These are phyloP conservation scores for Gardenia jasminoides DNA, from an alignment of 257 asterid species.

Conservation along the genomic window DNA sequence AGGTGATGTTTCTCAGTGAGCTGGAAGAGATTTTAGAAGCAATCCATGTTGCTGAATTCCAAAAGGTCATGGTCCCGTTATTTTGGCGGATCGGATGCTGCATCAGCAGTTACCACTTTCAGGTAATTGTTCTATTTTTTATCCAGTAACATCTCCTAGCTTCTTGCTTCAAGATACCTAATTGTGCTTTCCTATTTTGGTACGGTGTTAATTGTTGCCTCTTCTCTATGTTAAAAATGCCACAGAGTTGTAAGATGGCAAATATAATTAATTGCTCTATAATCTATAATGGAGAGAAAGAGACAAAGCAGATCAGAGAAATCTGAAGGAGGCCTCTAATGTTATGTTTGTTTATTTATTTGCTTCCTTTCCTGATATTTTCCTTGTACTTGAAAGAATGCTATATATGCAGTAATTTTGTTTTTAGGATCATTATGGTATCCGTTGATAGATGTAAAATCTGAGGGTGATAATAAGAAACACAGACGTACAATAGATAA, in stretches of 20 bases:
- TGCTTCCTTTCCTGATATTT: neutral
- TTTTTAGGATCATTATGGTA: neutral
- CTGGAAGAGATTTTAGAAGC: constrained; percentile 77
- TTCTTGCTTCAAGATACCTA: constrained; percentile 11
- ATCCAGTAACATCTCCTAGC: constrained; percentile 4
- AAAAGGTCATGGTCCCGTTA: constrained; percentile 71
- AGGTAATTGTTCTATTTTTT: constrained; percentile 44
- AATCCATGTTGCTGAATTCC: constrained; percentile 68
- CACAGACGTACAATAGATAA: neutral
- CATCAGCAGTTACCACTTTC: constrained; percentile 74
- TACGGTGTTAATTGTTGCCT: neutral
- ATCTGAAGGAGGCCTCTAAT: neutral
- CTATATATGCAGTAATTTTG: neutral
- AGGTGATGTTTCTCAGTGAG: constrained; percentile 88
- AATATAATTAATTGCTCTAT: neutral
- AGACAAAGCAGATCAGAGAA: neutral
- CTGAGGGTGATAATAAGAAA: neutral
- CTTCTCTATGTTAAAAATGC: neutral
- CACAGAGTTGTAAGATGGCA: neutral
- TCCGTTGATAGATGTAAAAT: neutral
- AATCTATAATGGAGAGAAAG: neutral
- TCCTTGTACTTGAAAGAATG: neutral
- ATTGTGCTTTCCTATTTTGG: neutral
- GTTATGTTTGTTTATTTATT: no score
- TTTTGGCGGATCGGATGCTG: constrained; percentile 68